A percentile compares a stretch with the other conserved stretches of the same genome.
phyloP scores from a whole-genome alignment of 192 early-diverging fungal genomes.

The Backusella macrospora region DNA sequence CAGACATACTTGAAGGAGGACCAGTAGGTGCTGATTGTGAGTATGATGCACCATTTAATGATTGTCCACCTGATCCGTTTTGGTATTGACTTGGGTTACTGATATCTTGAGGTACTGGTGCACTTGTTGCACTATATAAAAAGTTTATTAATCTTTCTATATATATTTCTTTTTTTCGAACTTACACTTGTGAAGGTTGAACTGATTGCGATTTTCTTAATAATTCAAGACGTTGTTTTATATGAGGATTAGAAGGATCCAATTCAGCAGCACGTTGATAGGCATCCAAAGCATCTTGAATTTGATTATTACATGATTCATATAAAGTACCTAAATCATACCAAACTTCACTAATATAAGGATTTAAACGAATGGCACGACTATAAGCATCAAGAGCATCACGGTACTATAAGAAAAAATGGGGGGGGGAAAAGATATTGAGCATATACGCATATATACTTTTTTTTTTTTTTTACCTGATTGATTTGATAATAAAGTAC shows the following conservation, averaged over 20 bases:
- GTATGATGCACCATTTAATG: conserved; percentile 28
- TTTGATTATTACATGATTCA: conserved; percentile 97
- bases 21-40: conserved; percentile 33
- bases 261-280: conserved; percentile 92
- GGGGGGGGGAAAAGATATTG: background rate
- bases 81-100: conserved; percentile 41
- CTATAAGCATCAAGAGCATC: conserved; percentile 98
- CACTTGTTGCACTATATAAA: background rate
- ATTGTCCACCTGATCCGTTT: conserved; percentile 18
- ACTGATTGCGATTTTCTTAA: conserved; percentile 29
- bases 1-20: conserved; percentile 39
- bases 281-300: conserved; percentile 95
- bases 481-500: conserved; percentile 97
- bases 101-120: conserved; percentile 39
- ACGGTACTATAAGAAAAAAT: conserved; percentile 64
- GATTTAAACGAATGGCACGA: conserved; percentile 91
- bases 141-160: background rate
- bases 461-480: conserved; percentile 48
- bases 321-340: conserved; percentile 96
- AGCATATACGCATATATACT: background rate
- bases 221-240: conserved; percentile 38
- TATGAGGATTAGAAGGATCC: conserved; percentile 76
- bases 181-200: conserved; percentile 18
- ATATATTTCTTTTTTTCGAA: background rate
- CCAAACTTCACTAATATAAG: conserved; percentile 97